These are phyloP conservation scores for Phytophthora sojae DNA, from an alignment of 352 stramenopile species.

Conservation along the genomic window DNA sequence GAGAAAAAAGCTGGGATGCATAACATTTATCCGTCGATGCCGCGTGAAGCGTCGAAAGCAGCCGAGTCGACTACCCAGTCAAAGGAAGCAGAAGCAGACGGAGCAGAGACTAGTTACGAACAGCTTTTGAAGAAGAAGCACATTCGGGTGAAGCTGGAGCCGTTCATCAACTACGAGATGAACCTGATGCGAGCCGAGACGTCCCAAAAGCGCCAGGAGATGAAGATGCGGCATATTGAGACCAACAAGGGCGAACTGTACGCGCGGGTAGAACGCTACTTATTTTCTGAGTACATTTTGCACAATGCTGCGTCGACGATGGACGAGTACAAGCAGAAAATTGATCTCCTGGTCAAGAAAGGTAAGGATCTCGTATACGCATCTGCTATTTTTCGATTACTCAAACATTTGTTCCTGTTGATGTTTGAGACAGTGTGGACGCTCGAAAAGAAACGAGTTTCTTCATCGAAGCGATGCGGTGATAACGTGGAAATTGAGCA, in stretches of 20 bases:
- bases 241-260: constrained; percentile 87
- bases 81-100: constrained; percentile 14
- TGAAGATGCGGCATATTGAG: constrained; percentile 87
- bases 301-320: constrained; percentile 67
- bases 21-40: constrained; percentile 54
- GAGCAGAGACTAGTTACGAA: constrained; percentile 31
- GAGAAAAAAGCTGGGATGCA: constrained; percentile 40
- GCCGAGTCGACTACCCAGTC: background rate
- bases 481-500: constrained; percentile 68
- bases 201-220: constrained; percentile 81
- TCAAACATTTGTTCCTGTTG: constrained; percentile 1
- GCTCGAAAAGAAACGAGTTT: constrained; percentile 64
- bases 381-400: constrained; percentile 1
- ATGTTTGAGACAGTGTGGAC: constrained; percentile 52
- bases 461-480: constrained; percentile 62
- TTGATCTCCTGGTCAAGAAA: constrained; percentile 77
- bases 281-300: constrained; percentile 84
- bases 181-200: constrained; percentile 79
- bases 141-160: constrained; percentile 81
- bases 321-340: constrained; percentile 69
- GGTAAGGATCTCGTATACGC: constrained; percentile 35
- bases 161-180: constrained; percentile 87
- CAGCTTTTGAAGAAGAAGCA: constrained; percentile 54
- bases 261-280: constrained; percentile 70
- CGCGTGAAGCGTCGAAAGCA: constrained; percentile 11